These are phyloP conservation scores for Jasminum sambac DNA, from an alignment of 257 asterid genomes.

Conservation along the genomic window DNA sequence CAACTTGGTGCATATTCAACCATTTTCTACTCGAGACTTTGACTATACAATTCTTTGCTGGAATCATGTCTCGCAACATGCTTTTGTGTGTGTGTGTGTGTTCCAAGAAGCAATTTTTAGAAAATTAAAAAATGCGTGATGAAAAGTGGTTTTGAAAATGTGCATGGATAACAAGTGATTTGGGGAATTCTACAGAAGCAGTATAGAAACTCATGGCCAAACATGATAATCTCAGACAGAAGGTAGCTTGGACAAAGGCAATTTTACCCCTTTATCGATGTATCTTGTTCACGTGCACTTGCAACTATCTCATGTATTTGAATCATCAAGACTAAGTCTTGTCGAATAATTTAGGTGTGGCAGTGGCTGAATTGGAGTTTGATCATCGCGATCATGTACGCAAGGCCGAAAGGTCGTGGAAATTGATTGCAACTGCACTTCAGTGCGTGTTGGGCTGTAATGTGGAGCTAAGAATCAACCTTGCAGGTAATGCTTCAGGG, in stretches of 20 bases:
- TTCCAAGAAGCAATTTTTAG: too few relatives aligned
- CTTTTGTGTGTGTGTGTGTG: too few relatives aligned
- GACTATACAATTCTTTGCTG: constrained; percentile 2
- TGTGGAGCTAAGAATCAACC: constrained; percentile 71
- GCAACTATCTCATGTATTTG: not conserved
- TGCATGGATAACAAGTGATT: too few relatives aligned
- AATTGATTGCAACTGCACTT: constrained; percentile 73
- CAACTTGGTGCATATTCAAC: not conserved
- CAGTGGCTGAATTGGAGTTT: constrained; percentile 78
- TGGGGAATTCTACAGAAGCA: too few relatives aligned
- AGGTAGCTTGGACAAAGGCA: not conserved
- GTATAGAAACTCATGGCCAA: too few relatives aligned
- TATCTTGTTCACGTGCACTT: not conserved
- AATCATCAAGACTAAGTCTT: not conserved
- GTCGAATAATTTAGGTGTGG: constrained; percentile 46
- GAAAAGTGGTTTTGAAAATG: too few relatives aligned
- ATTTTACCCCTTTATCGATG: not conserved
- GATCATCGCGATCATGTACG: constrained; percentile 55
- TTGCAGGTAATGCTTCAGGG: constrained; percentile 27
- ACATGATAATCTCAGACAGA: not conserved
- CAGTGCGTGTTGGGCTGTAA: constrained; percentile 67
- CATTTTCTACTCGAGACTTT: not conserved
- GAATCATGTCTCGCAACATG: not conserved
- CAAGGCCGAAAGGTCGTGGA: constrained; percentile 87
- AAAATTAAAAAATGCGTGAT: too few relatives aligned